Evolutionary conservation across 2,329 filamentous ascomycete genomes (phyloP), one percentile per base, ranked within the genome.

Genomic region (Colletotrichum incanum): DNA sequence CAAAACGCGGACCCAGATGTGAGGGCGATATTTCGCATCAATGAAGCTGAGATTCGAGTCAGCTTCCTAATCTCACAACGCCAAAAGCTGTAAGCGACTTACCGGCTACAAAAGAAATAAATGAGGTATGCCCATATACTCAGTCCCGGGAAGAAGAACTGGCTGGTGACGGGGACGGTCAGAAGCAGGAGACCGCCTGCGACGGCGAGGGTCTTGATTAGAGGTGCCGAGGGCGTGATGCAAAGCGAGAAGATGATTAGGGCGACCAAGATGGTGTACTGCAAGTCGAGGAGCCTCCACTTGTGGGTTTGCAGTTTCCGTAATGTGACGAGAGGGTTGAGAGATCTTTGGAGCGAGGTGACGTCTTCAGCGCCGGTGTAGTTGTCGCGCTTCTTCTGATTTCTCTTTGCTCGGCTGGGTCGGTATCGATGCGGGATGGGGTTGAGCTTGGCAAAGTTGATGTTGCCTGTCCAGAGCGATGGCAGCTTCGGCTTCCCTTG

Each of bases 1-100:
- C 45, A 98, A 89, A 37, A 98, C 94, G 78, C 95, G 94, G 76
- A 98, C 96, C 94, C 95, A 98, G 78, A 98, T 98, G 74, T 94
- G 93, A 72, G 95, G 95, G 76, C 96, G 92, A 85, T 95, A 96
- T 79, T 96, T 93, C 76, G 91, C 90, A 47, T 94, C 93, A 77
- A 98, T 95, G 84, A 97, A 98, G 79, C 95, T 97, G 79, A 14
- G 71, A 60, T 61, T 67, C 64, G 56, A 31, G 65, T 52, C 5
- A 72, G 56, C 34, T 14, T 63, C 26, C 16, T 5, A 16, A 20
- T 61, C 45, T 52, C 58, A 31, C 28, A 31, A 63, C 1, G 12
- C 20, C 45, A 28, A 2, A 41, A 2, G 5, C 7, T 26, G 14
- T 1, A 14, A 39, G 23, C 58, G 28, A 90, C 94, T 86, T 91